Evolutionary conservation across 1,284 basidiomycete genomes (phyloP), one percentile per base, ranked within the genome.

Genomic region (Cerrena zonata): DNA sequence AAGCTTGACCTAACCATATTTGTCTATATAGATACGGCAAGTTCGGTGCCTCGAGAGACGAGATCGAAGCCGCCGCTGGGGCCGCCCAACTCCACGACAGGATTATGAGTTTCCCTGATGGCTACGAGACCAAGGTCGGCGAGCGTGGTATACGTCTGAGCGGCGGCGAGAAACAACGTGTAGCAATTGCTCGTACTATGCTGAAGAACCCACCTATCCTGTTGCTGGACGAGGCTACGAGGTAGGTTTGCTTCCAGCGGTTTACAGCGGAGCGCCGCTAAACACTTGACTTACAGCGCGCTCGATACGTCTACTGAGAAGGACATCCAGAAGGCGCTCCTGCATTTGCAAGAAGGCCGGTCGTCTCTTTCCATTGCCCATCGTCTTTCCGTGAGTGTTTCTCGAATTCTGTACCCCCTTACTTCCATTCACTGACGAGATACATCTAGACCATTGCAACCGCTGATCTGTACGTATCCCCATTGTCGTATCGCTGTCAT

Each of bases 191-290:
- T 0, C 76, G 91, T 46, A 92, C 91, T 2, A 74, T 95, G 45
- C 69, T 91, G 50, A 94, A 94, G 69, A 84, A 88, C 62, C 89
- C 93, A 15, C 88, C 89, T 4, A 82, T 94, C 50, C 66, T 94
- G 38, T 73, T 94, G 13, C 65, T 94, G 45, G 92, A 94, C 65
- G 89, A 91, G 69, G 88, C 88, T 12, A 90, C 86, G 12, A 80
- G 84, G 82, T 79, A 56, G 39, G 65, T 56, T 42, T 45, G n/a
- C n/a, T 56, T 34, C n/a, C 37, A 19, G 15, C 30, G 30, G 46
- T 40, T 40, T 21, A 30, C 34, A 42, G 23, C 50, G 53, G 52
- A 43, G 7, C 26, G 25, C 30, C 15, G 7, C 15, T 34, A 34
- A 30, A 27, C 44, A 37, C 52, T 48, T 49, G 34, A 45, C 49